phyloP scores from a whole-genome alignment of 106 monocot genomes.

The Apostasia ramifera region DNA sequence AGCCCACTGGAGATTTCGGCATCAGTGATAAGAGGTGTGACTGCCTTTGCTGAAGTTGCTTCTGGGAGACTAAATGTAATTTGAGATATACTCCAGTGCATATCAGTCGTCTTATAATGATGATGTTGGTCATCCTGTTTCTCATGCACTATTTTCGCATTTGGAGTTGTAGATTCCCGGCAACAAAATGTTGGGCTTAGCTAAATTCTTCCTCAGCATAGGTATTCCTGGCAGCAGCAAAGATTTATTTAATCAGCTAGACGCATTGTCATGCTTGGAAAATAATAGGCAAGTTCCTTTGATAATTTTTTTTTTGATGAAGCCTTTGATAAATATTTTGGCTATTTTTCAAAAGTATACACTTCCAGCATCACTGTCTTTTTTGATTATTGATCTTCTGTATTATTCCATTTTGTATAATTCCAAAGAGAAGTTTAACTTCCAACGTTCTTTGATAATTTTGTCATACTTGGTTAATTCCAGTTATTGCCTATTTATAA shows the following conservation, averaged over 20 bases:
- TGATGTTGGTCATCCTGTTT: constrained; percentile 4
- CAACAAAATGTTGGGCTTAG: constrained; percentile 79
- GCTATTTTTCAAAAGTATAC: too few relatives aligned
- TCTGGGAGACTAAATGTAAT: constrained; percentile 71
- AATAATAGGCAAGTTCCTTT: constrained; percentile 50
- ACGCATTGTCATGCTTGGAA: constrained; percentile 77
- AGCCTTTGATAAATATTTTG: too few relatives aligned
- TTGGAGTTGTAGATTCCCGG: constrained; percentile 59
- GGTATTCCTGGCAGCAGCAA: constrained; percentile 83
- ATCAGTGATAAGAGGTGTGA: constrained; percentile 68
- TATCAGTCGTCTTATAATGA: not conserved
- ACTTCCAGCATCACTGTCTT: too few relatives aligned
- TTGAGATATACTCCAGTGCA: not conserved
- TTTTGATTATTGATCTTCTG: too few relatives aligned
- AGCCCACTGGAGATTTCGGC: constrained; percentile 68
- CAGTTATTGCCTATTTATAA: too few relatives aligned
- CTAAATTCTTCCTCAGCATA: constrained; percentile 74
- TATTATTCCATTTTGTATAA: too few relatives aligned
- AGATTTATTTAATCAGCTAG: constrained; percentile 82
- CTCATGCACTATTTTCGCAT: constrained; percentile 9
- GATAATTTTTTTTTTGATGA: not conserved
- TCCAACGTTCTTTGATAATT: too few relatives aligned
- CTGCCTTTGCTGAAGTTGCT: constrained; percentile 57
- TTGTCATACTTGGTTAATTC: too few relatives aligned
- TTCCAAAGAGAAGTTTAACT: too few relatives aligned